Evolutionary conservation across 1,139 yeast genomes (phyloP), one percentile per base, ranked within the genome.

Genomic region (Geotrichum siamense): DNA sequence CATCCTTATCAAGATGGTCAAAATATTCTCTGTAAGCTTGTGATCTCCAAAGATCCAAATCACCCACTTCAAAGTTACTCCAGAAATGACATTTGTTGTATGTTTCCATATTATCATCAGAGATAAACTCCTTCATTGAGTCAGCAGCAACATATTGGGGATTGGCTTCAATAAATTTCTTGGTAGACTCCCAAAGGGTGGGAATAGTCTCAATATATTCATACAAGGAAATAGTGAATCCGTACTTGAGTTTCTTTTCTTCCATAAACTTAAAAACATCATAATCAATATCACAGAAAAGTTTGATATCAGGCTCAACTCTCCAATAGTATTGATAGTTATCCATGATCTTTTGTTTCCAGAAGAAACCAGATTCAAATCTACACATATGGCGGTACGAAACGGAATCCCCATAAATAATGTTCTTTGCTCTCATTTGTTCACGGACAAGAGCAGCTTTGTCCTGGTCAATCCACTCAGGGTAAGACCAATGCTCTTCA

Each of bases 311-410:
- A 29, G 96, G 96, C 67, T 89, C 97, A 50, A 89, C 96, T 69
- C 96, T 80, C 96, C 96, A 89, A 71, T 87, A 87, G 69, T 79
- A 86, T 57, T 83, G 87, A 67, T 79, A 86, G 41, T 81, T 79
- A 50, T 72, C 73, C 69, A 86, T 64, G 35, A 81, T 63, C 45
- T 77, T 79, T 58, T 84, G 93, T 65, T 86, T 75, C 74, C 79
- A 87, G 70, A 89, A 87, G 65, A 87, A 86, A 0, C 96, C 96
- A 33, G 93, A 80, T 65, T 87, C 94, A 59, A 72, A 89, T 64
- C 97, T 79, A 66, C 96, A 89, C 96, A 89, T 87, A 67, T 81
- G 89, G 25, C 91, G 72, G 60, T 83, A 82, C 35, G 79, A 71
- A 54, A 74, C 79, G 1, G 77, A 71, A 42, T 72, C 84, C 1